These are phyloP conservation scores for Cercospora zeina DNA, from an alignment of 2,329 filamentous ascomycete species.

Conservation along the genomic window DNA sequence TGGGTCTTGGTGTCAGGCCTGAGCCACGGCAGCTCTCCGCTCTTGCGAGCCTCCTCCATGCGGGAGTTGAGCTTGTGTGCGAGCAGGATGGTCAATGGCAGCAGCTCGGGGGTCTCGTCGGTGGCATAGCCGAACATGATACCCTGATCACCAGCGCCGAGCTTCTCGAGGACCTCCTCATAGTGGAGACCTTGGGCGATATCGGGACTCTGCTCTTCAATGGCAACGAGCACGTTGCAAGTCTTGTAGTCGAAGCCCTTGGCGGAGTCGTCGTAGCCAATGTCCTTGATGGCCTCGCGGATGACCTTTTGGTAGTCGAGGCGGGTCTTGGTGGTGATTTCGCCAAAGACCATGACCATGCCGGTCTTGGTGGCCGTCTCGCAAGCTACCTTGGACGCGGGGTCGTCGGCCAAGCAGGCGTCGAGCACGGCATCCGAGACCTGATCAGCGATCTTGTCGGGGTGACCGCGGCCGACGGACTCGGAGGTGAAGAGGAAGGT, in stretches of 20 bases:
- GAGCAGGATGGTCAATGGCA: conserved; percentile 89
- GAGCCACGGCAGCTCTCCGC: conserved; percentile 88
- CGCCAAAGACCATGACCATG: conserved; percentile 98
- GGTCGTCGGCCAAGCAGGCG: conserved; percentile 91
- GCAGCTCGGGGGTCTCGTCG: conserved; percentile 96
- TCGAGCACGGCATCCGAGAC: conserved; percentile 98
- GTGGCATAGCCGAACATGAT: conserved; percentile 99
- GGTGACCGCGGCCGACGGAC: conserved; percentile 49
- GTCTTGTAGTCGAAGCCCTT: conserved; percentile 99
- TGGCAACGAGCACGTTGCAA: conserved; percentile 95
- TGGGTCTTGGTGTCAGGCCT: conserved; percentile 99
- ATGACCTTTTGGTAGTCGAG: conserved; percentile 99
- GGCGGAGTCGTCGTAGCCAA: conserved; percentile 92
- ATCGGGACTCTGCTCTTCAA: conserved; percentile 98
- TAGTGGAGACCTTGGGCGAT: conserved; percentile 99
- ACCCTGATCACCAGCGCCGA: conserved; percentile 98
- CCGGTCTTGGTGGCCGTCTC: conserved; percentile 99
- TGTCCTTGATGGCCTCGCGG: conserved; percentile 92
- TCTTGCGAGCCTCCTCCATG: conserved; percentile 85
- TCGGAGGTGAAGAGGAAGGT: conserved; percentile 51
- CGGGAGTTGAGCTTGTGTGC: conserved; percentile 96
- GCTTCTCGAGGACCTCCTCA: conserved; percentile 93
- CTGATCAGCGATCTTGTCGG: conserved; percentile 65
- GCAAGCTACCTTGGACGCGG: conserved; percentile 96
- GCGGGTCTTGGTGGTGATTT: conserved; percentile 94